Percentiles rank a stretch among this genome's conserved stretches.
Evolutionary conservation across 257 asterid genomes (phyloP).

Genomic region (Cruciata laevipes): DNA sequence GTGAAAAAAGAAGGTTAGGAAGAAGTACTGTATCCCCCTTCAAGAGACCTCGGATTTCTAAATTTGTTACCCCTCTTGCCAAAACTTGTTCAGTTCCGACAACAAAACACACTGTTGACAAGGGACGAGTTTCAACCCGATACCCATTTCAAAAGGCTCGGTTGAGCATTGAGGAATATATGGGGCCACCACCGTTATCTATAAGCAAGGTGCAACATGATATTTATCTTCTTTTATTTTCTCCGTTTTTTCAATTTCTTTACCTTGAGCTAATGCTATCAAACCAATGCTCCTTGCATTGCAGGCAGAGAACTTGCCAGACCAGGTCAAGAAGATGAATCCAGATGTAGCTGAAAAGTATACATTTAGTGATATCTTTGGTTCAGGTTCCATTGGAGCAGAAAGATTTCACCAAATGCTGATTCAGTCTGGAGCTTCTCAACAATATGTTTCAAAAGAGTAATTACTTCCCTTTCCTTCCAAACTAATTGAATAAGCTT

Average conservation of each 20-base stretch:
- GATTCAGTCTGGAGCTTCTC: constrained; percentile 67
- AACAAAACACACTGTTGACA: constrained; percentile 41
- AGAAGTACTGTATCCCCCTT: constrained; percentile 59
- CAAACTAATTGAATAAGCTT: not conserved
- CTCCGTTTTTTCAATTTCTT: not conserved
- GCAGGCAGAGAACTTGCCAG: constrained; percentile 60
- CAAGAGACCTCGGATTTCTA: constrained; percentile 81
- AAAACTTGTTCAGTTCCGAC: constrained; percentile 33
- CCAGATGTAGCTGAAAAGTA: constrained; percentile 58
- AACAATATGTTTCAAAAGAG: constrained; percentile 63
- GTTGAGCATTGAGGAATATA: constrained; percentile 55
- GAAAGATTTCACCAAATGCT: constrained; percentile 54
- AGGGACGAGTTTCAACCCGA: constrained; percentile 50
- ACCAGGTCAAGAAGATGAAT: constrained; percentile 53
- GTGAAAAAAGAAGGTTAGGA: constrained; percentile 57
- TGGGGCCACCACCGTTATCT: constrained; percentile 48
- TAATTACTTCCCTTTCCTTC: constrained; percentile 27
- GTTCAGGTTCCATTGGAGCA: constrained; percentile 46
- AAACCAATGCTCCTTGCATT: constrained; percentile 20
- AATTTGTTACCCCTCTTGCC: constrained; percentile 56
- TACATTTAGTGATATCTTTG: constrained; percentile 38
- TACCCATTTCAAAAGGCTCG: constrained; percentile 59
- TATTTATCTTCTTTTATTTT: not conserved
- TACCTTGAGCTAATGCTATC: constrained; percentile 22
- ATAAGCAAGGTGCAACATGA: constrained; percentile 45